Conservation (phyloP, 202 grass and related monocot genomes). For the Setaria viridis region DNA sequence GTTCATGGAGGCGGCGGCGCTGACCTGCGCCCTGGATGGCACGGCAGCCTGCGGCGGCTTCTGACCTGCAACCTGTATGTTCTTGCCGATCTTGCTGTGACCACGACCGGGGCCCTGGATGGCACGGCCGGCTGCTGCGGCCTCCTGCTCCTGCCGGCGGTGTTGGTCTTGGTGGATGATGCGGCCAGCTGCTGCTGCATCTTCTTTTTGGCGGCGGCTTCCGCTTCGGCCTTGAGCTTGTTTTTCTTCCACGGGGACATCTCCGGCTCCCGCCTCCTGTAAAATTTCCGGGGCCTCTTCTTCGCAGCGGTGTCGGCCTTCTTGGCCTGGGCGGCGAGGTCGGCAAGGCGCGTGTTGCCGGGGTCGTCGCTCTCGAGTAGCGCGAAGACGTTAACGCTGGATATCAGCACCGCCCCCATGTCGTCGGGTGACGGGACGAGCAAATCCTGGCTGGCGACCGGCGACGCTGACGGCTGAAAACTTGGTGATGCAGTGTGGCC, state of each 20-base stretch:
- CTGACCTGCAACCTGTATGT: neutral
- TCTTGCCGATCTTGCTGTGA: too few relatives aligned
- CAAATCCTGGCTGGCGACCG: neutral
- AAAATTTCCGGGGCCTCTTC: neutral
- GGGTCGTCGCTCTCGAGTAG: slow-evolving; percentile 17
- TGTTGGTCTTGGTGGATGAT: neutral
- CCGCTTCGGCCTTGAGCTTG: neutral
- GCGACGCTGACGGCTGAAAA: neutral
- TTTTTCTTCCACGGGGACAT: neutral
- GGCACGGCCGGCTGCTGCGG: neutral
- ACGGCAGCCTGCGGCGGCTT: neutral
- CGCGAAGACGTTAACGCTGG: slow-evolving; percentile 4
- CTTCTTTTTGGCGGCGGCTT: neutral
- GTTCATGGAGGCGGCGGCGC: neutral
- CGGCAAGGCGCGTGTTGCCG: neutral
- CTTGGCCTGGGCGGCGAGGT: neutral
- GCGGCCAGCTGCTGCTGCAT: neutral
- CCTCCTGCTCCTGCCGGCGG: neutral
- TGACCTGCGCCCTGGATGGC: neutral
- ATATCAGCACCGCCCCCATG: neutral
- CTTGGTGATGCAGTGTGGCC: neutral
- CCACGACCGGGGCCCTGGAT: neutral
- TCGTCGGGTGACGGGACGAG: neutral
- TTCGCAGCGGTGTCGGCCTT: neutral
- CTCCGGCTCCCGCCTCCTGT: neutral